These are phyloP conservation scores for Canna indica DNA, from an alignment of 176 grass and related monocot species.

Conservation along the genomic window DNA sequence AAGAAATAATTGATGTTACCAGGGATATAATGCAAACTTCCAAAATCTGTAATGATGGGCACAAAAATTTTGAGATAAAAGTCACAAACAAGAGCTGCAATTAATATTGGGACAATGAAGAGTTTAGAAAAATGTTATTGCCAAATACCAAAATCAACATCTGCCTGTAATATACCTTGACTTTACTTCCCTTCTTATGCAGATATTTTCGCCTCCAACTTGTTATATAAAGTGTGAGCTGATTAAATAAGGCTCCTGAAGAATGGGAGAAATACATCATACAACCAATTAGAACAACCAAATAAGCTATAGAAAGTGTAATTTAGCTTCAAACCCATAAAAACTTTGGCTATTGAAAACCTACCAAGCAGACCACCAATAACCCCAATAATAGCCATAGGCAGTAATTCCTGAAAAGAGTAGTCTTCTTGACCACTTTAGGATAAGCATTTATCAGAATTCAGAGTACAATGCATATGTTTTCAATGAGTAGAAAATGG, in stretches of 20 bases:
- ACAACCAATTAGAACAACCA: background rate
- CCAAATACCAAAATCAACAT: background rate
- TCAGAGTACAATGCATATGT: slow-evolving; percentile 16
- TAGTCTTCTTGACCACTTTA: slow-evolving; percentile 99
- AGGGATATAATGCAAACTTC: slow-evolving; percentile 97
- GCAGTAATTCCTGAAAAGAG: slow-evolving; percentile 91
- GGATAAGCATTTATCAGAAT: slow-evolving; percentile 31
- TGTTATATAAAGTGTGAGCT: slow-evolving; percentile 91
- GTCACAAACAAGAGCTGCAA: background rate
- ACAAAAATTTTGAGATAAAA: background rate
- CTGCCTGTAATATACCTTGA: slow-evolving; percentile 46
- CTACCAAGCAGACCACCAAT: slow-evolving; percentile 92
- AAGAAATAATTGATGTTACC: slow-evolving; percentile 76
- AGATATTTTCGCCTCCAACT: slow-evolving; percentile 80
- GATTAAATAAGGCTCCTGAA: slow-evolving; percentile 94
- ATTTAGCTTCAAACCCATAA: background rate
- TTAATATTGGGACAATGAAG: background rate
- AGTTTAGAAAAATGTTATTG: background rate
- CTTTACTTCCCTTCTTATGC: slow-evolving; percentile 82
- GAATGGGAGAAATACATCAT: slow-evolving; percentile 20
- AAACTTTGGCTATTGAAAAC: slow-evolving; percentile 8
- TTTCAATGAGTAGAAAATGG: slow-evolving; percentile 1
- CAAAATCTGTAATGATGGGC: slow-evolving; percentile 49
- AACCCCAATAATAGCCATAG: slow-evolving; percentile 95
- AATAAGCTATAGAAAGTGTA: background rate